phyloP scores from a whole-genome alignment of 2,329 filamentous ascomycete species.

The Colletotrichum higginsianum region DNA sequence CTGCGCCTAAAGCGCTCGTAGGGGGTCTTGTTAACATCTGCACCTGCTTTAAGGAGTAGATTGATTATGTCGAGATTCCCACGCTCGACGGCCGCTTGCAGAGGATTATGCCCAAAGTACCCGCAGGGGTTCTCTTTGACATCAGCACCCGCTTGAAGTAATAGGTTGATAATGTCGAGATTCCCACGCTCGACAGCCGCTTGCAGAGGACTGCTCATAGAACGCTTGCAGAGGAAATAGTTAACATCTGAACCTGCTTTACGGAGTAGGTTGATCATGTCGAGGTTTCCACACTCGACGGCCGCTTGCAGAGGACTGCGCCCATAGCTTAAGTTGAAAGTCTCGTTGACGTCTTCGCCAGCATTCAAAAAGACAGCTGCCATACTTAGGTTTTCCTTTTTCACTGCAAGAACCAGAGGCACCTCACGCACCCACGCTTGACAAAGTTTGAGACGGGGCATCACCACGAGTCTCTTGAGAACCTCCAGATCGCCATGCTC shows the following conservation, averaged over 20 bases:
- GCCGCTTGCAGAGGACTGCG: background rate
- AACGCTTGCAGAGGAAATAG: too few species aligned
- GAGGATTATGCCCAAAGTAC: too few species aligned
- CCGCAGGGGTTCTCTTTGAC: too few species aligned
- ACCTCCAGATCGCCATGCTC: rapidly evolving
- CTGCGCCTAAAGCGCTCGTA: too few species aligned
- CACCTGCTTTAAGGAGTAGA: background rate
- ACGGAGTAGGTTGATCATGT: too few species aligned
- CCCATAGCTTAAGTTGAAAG: background rate
- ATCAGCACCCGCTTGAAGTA: too few species aligned
- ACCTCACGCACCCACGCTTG: background rate
- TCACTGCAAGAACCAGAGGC: background rate
- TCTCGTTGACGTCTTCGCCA: background rate
- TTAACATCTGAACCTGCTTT: too few species aligned
- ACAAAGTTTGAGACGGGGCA: background rate
- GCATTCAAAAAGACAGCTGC: background rate
- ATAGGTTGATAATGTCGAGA: too few species aligned
- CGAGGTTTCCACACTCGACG: too few species aligned
- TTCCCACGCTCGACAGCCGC: too few species aligned
- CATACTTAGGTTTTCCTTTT: rapidly evolving
- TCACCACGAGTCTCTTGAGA: background rate
- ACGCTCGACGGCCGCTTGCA: background rate
- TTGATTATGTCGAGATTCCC: background rate
- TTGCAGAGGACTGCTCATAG: too few species aligned
- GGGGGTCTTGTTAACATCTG: too few species aligned